phyloP scores from a whole-genome alignment of 495 filamentous ascomycete species.

The Neurospora sp. region DNA sequence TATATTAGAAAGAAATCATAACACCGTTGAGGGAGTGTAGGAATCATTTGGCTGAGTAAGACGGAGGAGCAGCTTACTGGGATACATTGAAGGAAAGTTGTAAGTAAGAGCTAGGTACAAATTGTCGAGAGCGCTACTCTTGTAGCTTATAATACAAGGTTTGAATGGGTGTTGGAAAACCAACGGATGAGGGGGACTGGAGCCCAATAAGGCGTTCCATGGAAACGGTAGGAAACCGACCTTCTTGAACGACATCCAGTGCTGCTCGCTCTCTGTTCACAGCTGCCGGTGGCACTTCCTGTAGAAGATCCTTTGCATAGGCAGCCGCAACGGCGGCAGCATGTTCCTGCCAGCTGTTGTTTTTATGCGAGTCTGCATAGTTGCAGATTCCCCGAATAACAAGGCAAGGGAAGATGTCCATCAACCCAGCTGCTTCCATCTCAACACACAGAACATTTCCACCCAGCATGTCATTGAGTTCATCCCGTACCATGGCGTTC shows the following conservation, averaged over 20 bases:
- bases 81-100: too few relatives aligned
- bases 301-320: slow-evolving; percentile 8
- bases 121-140: too few relatives aligned
- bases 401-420: not conserved
- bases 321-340: slow-evolving; percentile 14
- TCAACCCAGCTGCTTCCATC: not conserved
- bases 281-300: not conserved
- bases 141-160: too few relatives aligned
- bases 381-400: not conserved
- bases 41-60: too few relatives aligned
- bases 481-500: slow-evolving; percentile 4
- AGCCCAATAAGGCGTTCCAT: too few relatives aligned
- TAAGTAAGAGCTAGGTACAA: too few relatives aligned
- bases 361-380: not conserved
- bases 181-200: too few relatives aligned
- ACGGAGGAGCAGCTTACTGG: too few relatives aligned
- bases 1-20: too few relatives aligned
- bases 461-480: not conserved
- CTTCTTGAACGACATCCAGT: not conserved
- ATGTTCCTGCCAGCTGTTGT: slow-evolving; percentile 5
- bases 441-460: not conserved
- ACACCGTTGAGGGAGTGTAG: too few relatives aligned
- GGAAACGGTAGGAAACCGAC: too few relatives aligned
- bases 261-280: not conserved
- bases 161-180: too few relatives aligned